phyloP scores from a whole-genome alignment of 345 rosid species.

The Arabis alpina region DNA sequence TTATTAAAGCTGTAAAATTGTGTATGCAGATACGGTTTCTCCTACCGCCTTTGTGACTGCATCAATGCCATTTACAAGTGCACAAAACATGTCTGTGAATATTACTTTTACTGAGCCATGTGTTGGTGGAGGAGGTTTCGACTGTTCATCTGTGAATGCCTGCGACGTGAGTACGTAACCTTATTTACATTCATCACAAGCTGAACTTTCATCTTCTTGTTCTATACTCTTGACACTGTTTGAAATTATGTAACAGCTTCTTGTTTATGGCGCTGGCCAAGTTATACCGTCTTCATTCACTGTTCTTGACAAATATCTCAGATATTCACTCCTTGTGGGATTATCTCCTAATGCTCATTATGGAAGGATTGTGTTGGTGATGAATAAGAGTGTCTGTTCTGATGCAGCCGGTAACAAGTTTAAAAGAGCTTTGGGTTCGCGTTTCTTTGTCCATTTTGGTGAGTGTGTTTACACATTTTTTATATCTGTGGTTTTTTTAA shows the following conservation, averaged over 20 bases:
- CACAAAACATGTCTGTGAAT: conserved; percentile 70
- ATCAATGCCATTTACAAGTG: conserved; percentile 72
- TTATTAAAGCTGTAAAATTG: background rate
- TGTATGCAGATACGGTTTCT: conserved; percentile 71
- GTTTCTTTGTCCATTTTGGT: conserved; percentile 76
- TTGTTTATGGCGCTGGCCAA: conserved; percentile 89
- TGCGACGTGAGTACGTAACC: conserved; percentile 90
- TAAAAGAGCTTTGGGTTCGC: conserved; percentile 66
- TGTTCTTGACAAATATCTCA: conserved; percentile 58
- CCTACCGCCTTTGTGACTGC: conserved; percentile 77
- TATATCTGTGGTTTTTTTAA: conserved; percentile 15
- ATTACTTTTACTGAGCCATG: conserved; percentile 82
- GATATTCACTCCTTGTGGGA: conserved; percentile 71
- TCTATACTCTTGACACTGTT: conserved; percentile 7
- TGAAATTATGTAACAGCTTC: conserved; percentile 59
- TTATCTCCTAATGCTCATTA: conserved; percentile 56
- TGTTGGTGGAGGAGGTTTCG: conserved; percentile 69
- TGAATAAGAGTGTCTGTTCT: conserved; percentile 71
- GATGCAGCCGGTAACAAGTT: conserved; percentile 81
- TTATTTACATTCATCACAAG: conserved; percentile 25
- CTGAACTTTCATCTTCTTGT: conserved; percentile 7
- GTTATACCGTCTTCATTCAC: conserved; percentile 76
- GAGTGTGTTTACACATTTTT: conserved; percentile 39
- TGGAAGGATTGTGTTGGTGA: conserved; percentile 72
- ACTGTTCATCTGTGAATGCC: conserved; percentile 73